Evolutionary conservation across 2,329 filamentous ascomycete genomes (phyloP).

Genomic region (Coniochaeta sp.): DNA sequence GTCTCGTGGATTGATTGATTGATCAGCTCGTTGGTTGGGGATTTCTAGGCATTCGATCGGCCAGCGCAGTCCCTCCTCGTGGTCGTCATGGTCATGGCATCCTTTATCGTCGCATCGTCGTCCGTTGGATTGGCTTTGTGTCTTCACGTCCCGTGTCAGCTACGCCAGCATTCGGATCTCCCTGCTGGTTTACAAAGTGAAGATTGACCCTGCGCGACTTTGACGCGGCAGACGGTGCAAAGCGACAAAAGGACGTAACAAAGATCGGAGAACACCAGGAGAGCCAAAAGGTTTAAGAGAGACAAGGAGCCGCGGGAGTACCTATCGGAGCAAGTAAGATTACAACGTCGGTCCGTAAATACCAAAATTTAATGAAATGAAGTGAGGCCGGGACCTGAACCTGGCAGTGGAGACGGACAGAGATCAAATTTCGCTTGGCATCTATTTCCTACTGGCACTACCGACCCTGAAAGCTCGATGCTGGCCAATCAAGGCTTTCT

Average conservation of each 20-base stretch:
- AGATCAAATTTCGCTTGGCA: conserved; percentile 3
- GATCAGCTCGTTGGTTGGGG: background rate
- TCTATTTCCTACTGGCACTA: conserved; percentile 1
- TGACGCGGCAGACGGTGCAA: background rate
- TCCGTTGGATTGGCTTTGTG: background rate
- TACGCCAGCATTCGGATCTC: background rate
- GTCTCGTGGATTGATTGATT: background rate
- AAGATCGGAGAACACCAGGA: background rate
- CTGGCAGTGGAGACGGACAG: conserved; percentile 1
- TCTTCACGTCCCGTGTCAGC: background rate
- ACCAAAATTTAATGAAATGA: background rate
- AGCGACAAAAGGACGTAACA: background rate
- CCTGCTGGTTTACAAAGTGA: background rate
- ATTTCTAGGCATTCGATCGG: background rate
- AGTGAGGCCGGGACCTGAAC: background rate
- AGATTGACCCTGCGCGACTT: background rate
- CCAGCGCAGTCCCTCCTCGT: background rate
- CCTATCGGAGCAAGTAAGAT: background rate
- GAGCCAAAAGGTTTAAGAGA: background rate
- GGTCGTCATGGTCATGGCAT: background rate
- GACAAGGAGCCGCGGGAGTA: background rate
- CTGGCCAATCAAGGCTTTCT: background rate
- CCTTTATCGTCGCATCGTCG: background rate
- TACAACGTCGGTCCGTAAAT: background rate
- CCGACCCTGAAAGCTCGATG: background rate